These are phyloP conservation scores for Anisodus tanguticus DNA, from an alignment of 257 asterid genomes.

Conservation along the genomic window DNA sequence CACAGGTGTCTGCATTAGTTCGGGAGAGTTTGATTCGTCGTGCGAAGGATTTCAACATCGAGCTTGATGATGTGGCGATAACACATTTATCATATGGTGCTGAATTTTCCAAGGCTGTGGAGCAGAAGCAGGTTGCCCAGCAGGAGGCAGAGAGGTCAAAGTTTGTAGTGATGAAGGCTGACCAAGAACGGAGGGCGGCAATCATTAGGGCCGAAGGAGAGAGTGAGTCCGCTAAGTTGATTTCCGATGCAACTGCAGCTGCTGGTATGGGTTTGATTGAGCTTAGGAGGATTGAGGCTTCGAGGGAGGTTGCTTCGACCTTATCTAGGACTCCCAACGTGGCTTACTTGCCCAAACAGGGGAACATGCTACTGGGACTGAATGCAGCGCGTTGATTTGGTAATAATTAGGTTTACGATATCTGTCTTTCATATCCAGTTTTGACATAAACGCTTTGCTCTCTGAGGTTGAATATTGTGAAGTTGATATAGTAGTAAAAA, in stretches of 20 bases:
- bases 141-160: conserved; percentile 98
- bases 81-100: conserved; percentile 90
- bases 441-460: background rate
- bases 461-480: background rate
- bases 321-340: conserved; percentile 47
- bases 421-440: background rate
- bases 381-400: conserved; percentile 43
- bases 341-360: conserved; percentile 45
- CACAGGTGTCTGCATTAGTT: conserved; percentile 91
- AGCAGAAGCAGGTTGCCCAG: conserved; percentile 99
- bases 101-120: conserved; percentile 91
- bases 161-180: conserved; percentile 87
- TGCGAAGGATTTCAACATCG: conserved; percentile 89
- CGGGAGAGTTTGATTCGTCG: conserved; percentile 80
- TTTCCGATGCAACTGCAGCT: conserved; percentile 51
- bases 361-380: conserved; percentile 50
- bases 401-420: background rate
- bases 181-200: conserved; percentile 54
- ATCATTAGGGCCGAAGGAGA: conserved; percentile 57
- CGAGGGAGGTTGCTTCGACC: conserved; percentile 52
- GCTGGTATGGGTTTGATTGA: conserved; percentile 54
- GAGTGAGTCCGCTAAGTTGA: conserved; percentile 56
- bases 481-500: background rate
- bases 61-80: conserved; percentile 87
- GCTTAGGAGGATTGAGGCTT: conserved; percentile 55